Evolutionary conservation across 2,329 filamentous ascomycete species (phyloP).

Genomic region (Zymoseptoria tritici): DNA sequence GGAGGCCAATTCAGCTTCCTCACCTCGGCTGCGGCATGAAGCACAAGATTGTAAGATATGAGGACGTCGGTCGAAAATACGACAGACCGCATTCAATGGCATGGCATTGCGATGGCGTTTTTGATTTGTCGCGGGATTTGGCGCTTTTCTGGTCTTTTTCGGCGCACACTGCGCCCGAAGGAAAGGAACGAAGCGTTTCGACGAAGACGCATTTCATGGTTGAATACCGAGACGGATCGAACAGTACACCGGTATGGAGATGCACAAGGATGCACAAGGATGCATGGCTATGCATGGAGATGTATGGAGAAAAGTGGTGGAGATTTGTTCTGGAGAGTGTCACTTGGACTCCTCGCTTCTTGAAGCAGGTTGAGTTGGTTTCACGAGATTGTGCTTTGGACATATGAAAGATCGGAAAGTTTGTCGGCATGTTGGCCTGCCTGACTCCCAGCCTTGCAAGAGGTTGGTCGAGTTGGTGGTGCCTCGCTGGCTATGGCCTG

Average conservation of each 20-base stretch:
- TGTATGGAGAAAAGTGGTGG: not conserved
- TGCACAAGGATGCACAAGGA: not conserved
- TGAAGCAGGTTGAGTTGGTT: not conserved
- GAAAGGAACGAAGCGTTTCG: not conserved
- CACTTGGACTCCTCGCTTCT: not conserved
- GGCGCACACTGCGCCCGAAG: not conserved
- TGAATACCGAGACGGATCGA: not conserved
- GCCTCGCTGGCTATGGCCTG: not conserved
- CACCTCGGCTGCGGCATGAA: not conserved
- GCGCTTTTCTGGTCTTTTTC: not conserved
- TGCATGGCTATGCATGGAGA: no score
- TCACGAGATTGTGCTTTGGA: not conserved
- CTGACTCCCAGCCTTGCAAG: not conserved
- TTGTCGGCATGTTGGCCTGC: not conserved
- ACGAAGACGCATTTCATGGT: not conserved
- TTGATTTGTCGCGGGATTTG: not conserved
- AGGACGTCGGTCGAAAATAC: not conserved
- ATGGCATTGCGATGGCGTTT: not conserved
- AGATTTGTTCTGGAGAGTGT: not conserved
- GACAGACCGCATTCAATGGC: not conserved
- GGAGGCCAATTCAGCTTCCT: slow-evolving; percentile 68
- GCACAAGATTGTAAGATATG: not conserved
- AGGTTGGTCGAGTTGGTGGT: not conserved
- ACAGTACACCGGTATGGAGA: not conserved
- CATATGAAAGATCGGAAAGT: not conserved